These are phyloP conservation scores for Fistulifera solaris DNA, from an alignment of 108 stramenopile species.

Conservation along the genomic window DNA sequence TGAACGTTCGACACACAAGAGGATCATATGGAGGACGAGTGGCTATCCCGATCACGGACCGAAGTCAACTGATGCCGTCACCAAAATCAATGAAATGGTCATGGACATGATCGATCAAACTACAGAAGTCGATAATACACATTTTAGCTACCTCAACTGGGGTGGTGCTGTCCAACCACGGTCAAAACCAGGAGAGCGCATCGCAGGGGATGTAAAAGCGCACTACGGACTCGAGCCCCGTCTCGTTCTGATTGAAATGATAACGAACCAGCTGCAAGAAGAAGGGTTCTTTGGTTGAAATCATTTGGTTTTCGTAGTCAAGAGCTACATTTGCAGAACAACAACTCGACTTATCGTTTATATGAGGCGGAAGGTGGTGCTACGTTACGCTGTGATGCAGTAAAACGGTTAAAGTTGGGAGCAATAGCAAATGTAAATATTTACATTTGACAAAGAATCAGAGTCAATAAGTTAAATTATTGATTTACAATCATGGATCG, in stretches of 20 bases:
- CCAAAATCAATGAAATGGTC: neutral
- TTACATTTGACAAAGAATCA: too few relatives aligned
- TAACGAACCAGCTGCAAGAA: neutral
- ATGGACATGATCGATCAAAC: neutral
- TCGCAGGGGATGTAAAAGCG: constrained; percentile 13
- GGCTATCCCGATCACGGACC: neutral
- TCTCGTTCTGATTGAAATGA: constrained; percentile 10
- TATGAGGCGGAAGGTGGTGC: too few relatives aligned
- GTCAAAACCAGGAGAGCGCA: constrained; percentile 3
- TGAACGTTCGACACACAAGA: neutral
- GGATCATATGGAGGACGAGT: constrained; percentile 2
- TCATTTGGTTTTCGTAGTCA: too few relatives aligned
- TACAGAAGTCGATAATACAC: neutral
- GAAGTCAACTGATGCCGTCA: neutral
- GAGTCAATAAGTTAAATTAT: too few relatives aligned
- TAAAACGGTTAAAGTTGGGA: too few relatives aligned
- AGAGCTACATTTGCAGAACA: too few relatives aligned
- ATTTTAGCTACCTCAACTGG: constrained; percentile 11
- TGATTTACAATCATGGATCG: too few relatives aligned
- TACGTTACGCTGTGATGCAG: too few relatives aligned
- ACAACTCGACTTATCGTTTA: too few relatives aligned
- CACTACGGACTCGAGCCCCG: constrained; percentile 23
- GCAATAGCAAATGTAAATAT: too few relatives aligned
- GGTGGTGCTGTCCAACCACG: constrained; percentile 8
- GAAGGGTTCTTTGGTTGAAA: too few relatives aligned